Evolutionary conservation across 129 eudicot species (phyloP).

Genomic region (Artemisia argyi): DNA sequence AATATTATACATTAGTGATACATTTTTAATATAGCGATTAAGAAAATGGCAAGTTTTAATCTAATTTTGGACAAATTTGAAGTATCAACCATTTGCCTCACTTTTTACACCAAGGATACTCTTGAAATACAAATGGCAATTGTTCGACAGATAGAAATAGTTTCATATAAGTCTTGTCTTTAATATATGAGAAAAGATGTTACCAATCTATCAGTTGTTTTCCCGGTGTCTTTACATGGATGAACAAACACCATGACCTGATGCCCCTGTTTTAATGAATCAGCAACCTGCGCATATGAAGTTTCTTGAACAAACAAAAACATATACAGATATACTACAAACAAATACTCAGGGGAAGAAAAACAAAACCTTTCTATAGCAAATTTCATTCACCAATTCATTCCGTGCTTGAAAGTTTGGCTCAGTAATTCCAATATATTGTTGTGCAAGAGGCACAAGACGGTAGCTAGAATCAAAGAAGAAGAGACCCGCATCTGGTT

Average conservation of each 20-base stretch:
- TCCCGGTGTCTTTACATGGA: slow-evolving; percentile 96
- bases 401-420: slow-evolving; percentile 75
- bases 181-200: slow-evolving; percentile 12
- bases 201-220: slow-evolving; percentile 92
- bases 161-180: not conserved
- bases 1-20: no score
- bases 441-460: slow-evolving; percentile 97
- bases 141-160: no score
- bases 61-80: no score
- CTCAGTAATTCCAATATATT: slow-evolving; percentile 88
- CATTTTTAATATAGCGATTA: not conserved
- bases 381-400: slow-evolving; percentile 74
- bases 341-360: not conserved
- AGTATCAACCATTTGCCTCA: no score
- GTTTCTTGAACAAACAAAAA: slow-evolving; percentile 7
- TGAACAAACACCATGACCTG: slow-evolving; percentile 99
- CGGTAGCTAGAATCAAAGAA: slow-evolving; percentile 52
- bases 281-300: slow-evolving; percentile 63
- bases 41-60: not conserved
- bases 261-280: slow-evolving; percentile 76
- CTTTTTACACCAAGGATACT: no score
- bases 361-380: slow-evolving; percentile 76
- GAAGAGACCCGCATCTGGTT: no score
- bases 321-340: slow-evolving; percentile 14
- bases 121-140: no score